A percentile compares a stretch with the other conserved stretches of the same genome.
Conservation (phyloP, 208 protist genomes). For the Trypanosoma cruzi region DNA sequence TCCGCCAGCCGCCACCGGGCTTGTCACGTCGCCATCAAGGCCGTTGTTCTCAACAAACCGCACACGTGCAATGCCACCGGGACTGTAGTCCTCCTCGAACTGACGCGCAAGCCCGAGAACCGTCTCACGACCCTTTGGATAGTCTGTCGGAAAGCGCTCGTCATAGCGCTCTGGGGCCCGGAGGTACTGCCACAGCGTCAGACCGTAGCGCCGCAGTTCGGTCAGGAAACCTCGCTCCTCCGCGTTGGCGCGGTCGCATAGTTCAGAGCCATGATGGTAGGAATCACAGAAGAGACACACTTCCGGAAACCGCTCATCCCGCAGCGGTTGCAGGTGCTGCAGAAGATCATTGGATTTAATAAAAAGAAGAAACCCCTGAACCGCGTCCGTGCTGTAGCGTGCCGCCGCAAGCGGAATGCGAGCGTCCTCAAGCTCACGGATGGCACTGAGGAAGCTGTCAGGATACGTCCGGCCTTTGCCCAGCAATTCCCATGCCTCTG, state of each 20-base stretch:
- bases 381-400: slow-evolving; percentile 85
- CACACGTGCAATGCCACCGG: slow-evolving; percentile 64
- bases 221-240: slow-evolving; percentile 63
- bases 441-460: slow-evolving; percentile 51
- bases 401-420: slow-evolving; percentile 76
- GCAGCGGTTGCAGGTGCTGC: slow-evolving; percentile 63
- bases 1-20: neutral
- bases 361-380: slow-evolving; percentile 78
- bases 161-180: slow-evolving; percentile 62
- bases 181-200: slow-evolving; percentile 78
- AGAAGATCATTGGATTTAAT: slow-evolving; percentile 78
- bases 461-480: slow-evolving; percentile 48
- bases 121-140: slow-evolving; percentile 48
- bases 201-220: slow-evolving; percentile 63
- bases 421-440: slow-evolving; percentile 72
- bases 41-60: slow-evolving; percentile 75
- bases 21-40: slow-evolving; percentile 29
- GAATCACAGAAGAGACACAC: slow-evolving; percentile 88
- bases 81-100: slow-evolving; percentile 77
- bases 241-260: slow-evolving; percentile 45
- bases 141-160: slow-evolving; percentile 68
- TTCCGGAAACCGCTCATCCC: slow-evolving; percentile 70
- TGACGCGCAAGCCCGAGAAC: slow-evolving; percentile 58
- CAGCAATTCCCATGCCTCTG: slow-evolving; percentile 54
- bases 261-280: slow-evolving; percentile 68